phyloP scores from a whole-genome alignment of 1,284 basidiomycete species.

The Cronartium ribicola region DNA sequence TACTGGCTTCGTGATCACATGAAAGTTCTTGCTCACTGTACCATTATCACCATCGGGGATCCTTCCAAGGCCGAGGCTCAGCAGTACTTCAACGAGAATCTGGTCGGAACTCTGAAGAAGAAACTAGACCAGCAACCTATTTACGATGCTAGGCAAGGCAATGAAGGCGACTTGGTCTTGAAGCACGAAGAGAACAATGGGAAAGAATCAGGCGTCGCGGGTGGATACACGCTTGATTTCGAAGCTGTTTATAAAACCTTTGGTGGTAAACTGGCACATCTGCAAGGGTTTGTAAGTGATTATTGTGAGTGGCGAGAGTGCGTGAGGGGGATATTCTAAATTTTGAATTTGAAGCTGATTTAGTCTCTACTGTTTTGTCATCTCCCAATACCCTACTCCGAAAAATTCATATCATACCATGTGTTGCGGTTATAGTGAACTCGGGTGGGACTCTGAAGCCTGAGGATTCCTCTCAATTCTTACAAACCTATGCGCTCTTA shows the following conservation, averaged over 20 bases:
- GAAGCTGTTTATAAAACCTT: constrained; percentile 69
- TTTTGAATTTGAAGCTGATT: background rate
- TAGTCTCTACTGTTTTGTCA: constrained; percentile 5
- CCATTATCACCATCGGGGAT: constrained; percentile 73
- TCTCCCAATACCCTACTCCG: background rate
- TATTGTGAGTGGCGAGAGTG: constrained; percentile 15
- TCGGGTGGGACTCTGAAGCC: constrained; percentile 23
- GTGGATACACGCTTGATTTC: constrained; percentile 59
- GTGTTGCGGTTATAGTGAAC: constrained; percentile 14
- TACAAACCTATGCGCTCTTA: constrained; percentile 29
- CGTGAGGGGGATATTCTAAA: background rate
- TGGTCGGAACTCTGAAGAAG: constrained; percentile 64
- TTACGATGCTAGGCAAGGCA: background rate
- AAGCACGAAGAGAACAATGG: background rate
- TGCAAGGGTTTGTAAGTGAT: constrained; percentile 59
- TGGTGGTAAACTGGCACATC: constrained; percentile 73
- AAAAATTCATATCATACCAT: too few relatives aligned
- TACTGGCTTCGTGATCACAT: constrained; percentile 50
- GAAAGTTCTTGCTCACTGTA: constrained; percentile 47
- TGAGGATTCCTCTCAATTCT: constrained; percentile 16
- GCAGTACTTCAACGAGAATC: constrained; percentile 61
- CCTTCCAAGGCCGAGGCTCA: constrained; percentile 66
- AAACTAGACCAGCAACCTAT: constrained; percentile 50
- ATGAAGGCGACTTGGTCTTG: constrained; percentile 3
- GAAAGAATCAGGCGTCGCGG: background rate